A percentile compares a stretch with the other conserved stretches of the same genome.
Conservation (phyloP, 2,329 filamentous ascomycete genomes). For the Botryosphaeria agaves region DNA sequence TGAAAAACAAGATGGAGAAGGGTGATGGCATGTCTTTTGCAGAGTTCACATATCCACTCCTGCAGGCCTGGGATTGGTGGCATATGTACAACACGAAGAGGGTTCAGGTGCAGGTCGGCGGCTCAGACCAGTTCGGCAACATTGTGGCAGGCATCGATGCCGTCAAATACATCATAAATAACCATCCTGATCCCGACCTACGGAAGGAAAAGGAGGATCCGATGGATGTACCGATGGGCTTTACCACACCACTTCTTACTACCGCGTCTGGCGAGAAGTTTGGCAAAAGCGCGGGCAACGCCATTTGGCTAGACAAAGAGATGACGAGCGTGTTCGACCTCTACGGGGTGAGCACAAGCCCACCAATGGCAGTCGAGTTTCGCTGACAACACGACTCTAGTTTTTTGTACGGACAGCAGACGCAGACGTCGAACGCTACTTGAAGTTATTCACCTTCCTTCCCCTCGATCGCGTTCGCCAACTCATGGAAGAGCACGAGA, state of each 20-base stretch:
- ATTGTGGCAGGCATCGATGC: conserved; percentile 81
- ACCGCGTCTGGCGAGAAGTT: conserved; percentile 78
- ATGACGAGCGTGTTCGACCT: conserved; percentile 73
- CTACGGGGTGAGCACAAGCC: conserved; percentile 43
- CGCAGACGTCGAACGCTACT: conserved; percentile 59
- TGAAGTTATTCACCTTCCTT: conserved; percentile 84
- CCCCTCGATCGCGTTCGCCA: conserved; percentile 49
- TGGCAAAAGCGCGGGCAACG: conserved; percentile 87
- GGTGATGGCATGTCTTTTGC: conserved; percentile 88
- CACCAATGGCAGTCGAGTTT: neutral
- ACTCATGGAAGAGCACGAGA: conserved; percentile 49
- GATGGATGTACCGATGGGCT: conserved; percentile 47
- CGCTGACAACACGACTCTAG: conserved; percentile 22
- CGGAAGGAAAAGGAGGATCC: conserved; percentile 17
- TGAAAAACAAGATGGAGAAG: conserved; percentile 66
- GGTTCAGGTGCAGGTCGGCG: conserved; percentile 78
- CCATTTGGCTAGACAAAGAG: conserved; percentile 74
- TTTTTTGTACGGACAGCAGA: conserved; percentile 79
- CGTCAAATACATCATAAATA: conserved; percentile 54
- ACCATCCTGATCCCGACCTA: conserved; percentile 6
- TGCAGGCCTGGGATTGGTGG: conserved; percentile 97
- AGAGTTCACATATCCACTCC: conserved; percentile 82
- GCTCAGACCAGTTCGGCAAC: conserved; percentile 92
- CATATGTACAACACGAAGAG: conserved; percentile 53
- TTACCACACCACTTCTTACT: conserved; percentile 81